Evolutionary conservation across 192 early-diverging fungal species (phyloP), one percentile per base, ranked within the genome.

Genomic region (Linnemannia hyalina): DNA sequence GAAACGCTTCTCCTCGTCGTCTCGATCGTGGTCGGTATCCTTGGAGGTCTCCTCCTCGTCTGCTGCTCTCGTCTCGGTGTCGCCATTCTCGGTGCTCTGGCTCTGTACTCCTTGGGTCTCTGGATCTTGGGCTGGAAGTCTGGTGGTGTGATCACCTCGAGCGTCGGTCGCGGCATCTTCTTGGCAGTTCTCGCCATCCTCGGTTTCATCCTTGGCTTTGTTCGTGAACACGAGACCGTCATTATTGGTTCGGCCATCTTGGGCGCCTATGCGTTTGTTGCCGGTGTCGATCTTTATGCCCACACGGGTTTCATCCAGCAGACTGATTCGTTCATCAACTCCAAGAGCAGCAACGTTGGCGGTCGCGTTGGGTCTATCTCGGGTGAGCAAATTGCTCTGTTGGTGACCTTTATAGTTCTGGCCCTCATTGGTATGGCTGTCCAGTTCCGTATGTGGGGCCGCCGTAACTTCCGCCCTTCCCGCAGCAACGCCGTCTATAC

Each of bases 241-340:
- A 90, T 94, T 47, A 68, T 93, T 35, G 80, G 82, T 10, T 92
- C 92, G 10, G 72, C 88, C 6, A 75, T 93, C 68, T 72, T 91
- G 46, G 92, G 93, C 20, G 82, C 91, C 18, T 92, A 88, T 55
- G 76, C 89, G 10, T 82, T 93, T 38, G 89, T 94, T 41, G 46
- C 89, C 26, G 93, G 92, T 13, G 74, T 94, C 1, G 93, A 93
- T 74, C 54, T 92, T 2, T 94, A 92, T 73, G 82, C 89, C 0
- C 89, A 91, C 54, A 93, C 92, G 36, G 92, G 91, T 3, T 92
- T 93, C 76, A 69, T 72, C 57, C 11, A 52, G n/a, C 52, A 49
- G 23, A 68, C 79, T 4, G 65, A 81, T 41, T 86, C 79, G 22
- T 86, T 86, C 63, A 77, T 81, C 83, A 86, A 86, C 75, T 80